A percentile compares a stretch with the other conserved stretches of the same genome.
These are phyloP conservation scores for Colletotrichum sp. DNA, from an alignment of 2,329 filamentous ascomycete species.

Conservation along the genomic window DNA sequence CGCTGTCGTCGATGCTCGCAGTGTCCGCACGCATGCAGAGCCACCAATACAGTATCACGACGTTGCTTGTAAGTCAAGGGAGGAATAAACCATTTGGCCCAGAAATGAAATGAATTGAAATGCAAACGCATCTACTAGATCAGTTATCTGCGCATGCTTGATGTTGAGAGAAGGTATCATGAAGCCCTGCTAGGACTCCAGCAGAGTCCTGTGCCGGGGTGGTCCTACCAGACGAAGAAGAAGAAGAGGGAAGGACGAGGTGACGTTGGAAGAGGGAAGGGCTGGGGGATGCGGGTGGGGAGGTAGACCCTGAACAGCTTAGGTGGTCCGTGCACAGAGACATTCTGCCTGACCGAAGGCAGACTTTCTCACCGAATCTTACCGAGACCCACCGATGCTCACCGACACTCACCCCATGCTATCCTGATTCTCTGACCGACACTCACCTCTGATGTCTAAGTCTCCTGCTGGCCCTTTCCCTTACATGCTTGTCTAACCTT, in stretches of 20 bases:
- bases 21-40: background rate
- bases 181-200: background rate
- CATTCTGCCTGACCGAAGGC: background rate
- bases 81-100: background rate
- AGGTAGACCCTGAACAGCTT: background rate
- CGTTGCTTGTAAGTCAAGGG: background rate
- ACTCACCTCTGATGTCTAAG: background rate
- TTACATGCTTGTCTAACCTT: rapidly evolving
- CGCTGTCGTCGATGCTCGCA: background rate
- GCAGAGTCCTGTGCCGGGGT: background rate
- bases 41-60: background rate
- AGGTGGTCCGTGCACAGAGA: background rate
- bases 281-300: background rate
- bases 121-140: background rate
- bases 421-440: background rate
- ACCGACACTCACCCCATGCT: rapidly evolving
- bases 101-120: background rate
- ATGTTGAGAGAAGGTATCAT: background rate
- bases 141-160: background rate
- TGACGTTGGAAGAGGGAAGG: background rate
- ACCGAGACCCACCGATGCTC: background rate
- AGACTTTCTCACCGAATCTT: background rate
- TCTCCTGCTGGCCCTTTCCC: background rate
- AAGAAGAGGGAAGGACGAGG: background rate
- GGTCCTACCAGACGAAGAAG: background rate